Conservation (phyloP, 257 asterid species). For the Prunella vulgaris region DNA sequence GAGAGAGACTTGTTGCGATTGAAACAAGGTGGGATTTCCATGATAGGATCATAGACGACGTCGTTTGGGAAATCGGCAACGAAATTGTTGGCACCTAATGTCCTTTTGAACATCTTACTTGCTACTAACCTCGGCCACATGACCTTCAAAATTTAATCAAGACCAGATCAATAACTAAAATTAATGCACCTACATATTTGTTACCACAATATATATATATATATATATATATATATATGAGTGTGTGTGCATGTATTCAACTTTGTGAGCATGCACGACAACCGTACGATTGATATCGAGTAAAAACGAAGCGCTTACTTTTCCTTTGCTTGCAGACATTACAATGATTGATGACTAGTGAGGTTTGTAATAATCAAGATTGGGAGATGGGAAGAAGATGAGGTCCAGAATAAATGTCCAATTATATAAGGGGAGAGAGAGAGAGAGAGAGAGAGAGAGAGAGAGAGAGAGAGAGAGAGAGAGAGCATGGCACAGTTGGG, state of each 20-base stretch:
- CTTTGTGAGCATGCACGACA: too few species aligned
- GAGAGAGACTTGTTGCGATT: conserved; percentile 21
- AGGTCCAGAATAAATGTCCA: not conserved
- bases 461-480: not conserved
- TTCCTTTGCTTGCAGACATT: conserved; percentile 36
- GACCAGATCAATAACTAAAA: not conserved
- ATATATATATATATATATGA: not conserved
- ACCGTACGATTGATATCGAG: too few species aligned
- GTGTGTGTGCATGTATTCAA: not conserved
- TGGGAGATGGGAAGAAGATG: not conserved
- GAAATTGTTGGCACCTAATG: conserved; percentile 47
- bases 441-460: too few species aligned
- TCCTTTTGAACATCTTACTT: conserved; percentile 44
- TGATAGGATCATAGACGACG: not conserved
- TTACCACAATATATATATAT: not conserved
- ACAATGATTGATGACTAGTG: not conserved
- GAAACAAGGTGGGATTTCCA: conserved; percentile 22
- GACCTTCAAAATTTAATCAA: conserved; percentile 26
- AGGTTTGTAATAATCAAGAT: not conserved
- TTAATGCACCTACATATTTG: too few species aligned
- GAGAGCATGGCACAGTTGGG: not conserved
- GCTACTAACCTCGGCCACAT: conserved; percentile 70
- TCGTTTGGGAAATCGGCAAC: conserved; percentile 46
- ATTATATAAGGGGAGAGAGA: not conserved
- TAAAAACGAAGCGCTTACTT: conserved; percentile 29